Percentiles rank a stretch among this genome's conserved stretches.
These are phyloP conservation scores for Caryopteris hybrid DNA, from an alignment of 305 asterid genomes.

Conservation along the genomic window DNA sequence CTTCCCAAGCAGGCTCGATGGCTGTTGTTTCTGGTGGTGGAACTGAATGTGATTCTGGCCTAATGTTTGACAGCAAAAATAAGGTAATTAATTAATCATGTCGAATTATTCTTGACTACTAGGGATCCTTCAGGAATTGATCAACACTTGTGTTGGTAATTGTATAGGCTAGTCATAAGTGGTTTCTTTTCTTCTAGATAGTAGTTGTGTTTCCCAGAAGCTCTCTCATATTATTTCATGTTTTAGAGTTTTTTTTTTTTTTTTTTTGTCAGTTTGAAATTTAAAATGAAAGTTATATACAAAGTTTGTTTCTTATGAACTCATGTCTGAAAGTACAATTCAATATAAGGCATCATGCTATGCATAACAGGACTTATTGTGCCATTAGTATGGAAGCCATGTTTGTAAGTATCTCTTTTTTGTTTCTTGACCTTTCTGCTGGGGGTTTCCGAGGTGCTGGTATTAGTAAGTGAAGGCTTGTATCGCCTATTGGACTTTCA, in stretches of 20 bases:
- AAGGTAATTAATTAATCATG: slow-evolving; percentile 37
- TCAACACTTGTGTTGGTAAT: slow-evolving; percentile 26
- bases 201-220: not conserved
- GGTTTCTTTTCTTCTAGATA: not conserved
- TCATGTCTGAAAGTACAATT: slow-evolving; percentile 1
- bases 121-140: slow-evolving; percentile 43
- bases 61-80: slow-evolving; percentile 57
- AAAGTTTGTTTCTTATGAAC: not conserved
- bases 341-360: not conserved
- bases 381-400: not conserved
- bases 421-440: not conserved
- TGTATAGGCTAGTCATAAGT: slow-evolving; percentile 7
- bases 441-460: not conserved
- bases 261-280: slow-evolving; percentile 14
- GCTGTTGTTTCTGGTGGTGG: slow-evolving; percentile 41
- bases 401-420: not conserved
- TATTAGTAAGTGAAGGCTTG: not conserved
- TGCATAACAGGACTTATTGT: not conserved
- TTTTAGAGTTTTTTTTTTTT: not conserved
- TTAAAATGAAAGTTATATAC: not conserved
- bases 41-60: slow-evolving; percentile 40
- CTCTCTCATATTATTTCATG: not conserved
- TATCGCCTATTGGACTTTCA: too few species aligned
- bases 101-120: slow-evolving; percentile 31
- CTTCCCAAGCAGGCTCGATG: slow-evolving; percentile 35